Conservation (phyloP, 352 stramenopile genomes). For the Nannochloropsis limnetica region DNA sequence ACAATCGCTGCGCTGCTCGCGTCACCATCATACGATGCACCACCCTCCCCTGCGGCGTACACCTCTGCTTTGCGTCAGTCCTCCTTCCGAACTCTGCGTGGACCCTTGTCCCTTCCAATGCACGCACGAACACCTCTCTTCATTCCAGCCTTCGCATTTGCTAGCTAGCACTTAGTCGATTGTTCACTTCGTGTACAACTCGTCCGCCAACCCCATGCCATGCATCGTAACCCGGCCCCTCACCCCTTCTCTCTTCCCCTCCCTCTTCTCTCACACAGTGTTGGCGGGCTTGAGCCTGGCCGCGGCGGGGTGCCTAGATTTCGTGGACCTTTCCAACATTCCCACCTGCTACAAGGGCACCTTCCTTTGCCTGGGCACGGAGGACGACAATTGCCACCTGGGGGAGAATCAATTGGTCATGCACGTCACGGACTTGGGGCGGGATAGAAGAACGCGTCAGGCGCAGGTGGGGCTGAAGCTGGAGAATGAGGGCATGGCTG, state of each 20-base stretch:
- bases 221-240: not conserved
- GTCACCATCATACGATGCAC: not conserved
- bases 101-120: not conserved
- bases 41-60: not conserved
- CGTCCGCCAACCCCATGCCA: not conserved
- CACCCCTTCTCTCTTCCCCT: not conserved
- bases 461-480: constrained; percentile 15
- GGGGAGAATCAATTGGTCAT: constrained; percentile 23
- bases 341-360: constrained; percentile 30
- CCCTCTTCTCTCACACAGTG: not conserved
- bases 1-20: not conserved
- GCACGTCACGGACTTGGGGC: constrained; percentile 17
- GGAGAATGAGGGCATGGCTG: constrained; percentile 21
- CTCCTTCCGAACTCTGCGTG: not conserved
- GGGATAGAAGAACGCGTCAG: constrained; percentile 16
- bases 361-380: constrained; percentile 20
- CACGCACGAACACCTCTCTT: not conserved
- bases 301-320: not conserved
- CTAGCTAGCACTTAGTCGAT: too few species aligned
- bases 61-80: not conserved
- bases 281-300: constrained; percentile 18
- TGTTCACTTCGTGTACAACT: not conserved
- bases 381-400: constrained; percentile 27
- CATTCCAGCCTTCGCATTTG: too few species aligned
- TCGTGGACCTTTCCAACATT: constrained; percentile 25